These are phyloP conservation scores for Rhexocercosporidium sp. DNA, from an alignment of 2,329 filamentous ascomycete genomes.

Conservation along the genomic window DNA sequence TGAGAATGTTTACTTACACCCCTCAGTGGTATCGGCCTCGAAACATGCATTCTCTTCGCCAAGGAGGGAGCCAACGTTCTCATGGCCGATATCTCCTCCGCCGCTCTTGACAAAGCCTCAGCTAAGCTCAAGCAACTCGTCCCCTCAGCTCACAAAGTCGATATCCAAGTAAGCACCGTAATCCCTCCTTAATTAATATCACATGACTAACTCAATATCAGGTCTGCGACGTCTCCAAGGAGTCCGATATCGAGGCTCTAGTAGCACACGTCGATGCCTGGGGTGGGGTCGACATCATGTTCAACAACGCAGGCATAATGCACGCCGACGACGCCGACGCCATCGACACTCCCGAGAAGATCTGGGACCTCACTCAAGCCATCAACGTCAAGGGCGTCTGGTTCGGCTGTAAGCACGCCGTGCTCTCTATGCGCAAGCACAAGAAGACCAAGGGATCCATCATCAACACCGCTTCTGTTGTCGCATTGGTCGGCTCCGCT, in stretches of 20 bases:
- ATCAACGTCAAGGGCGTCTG: slow-evolving; percentile 83
- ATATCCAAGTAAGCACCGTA: slow-evolving; percentile 44
- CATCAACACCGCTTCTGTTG: slow-evolving; percentile 77
- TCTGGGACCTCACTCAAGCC: slow-evolving; percentile 77
- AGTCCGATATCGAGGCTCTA: slow-evolving; percentile 65
- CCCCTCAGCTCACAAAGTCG: slow-evolving; percentile 55
- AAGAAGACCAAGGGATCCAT: slow-evolving; percentile 71
- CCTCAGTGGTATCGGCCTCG: slow-evolving; percentile 71
- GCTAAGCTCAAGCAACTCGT: slow-evolving; percentile 64
- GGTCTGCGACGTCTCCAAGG: slow-evolving; percentile 71
- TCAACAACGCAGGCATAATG: slow-evolving; percentile 85
- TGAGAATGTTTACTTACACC: neutral
- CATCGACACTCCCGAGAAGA: slow-evolving; percentile 71
- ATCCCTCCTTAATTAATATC: neutral
- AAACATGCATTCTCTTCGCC: slow-evolving; percentile 74
- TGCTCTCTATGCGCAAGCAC: slow-evolving; percentile 69
- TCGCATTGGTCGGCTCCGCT: slow-evolving; percentile 73
- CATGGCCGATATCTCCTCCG: slow-evolving; percentile 71
- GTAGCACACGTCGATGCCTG: slow-evolving; percentile 68
- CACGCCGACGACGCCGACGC: slow-evolving; percentile 69
- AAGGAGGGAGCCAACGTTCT: slow-evolving; percentile 74
- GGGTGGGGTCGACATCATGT: slow-evolving; percentile 76
- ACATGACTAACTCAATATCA: slow-evolving; percentile 23
- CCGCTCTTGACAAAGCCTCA: slow-evolving; percentile 65
- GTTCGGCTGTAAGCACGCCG: slow-evolving; percentile 77